A percentile compares a stretch with the other conserved stretches of the same genome.
phyloP scores from a whole-genome alignment of 176 grass and related monocot genomes.

The Bromus sterilis region DNA sequence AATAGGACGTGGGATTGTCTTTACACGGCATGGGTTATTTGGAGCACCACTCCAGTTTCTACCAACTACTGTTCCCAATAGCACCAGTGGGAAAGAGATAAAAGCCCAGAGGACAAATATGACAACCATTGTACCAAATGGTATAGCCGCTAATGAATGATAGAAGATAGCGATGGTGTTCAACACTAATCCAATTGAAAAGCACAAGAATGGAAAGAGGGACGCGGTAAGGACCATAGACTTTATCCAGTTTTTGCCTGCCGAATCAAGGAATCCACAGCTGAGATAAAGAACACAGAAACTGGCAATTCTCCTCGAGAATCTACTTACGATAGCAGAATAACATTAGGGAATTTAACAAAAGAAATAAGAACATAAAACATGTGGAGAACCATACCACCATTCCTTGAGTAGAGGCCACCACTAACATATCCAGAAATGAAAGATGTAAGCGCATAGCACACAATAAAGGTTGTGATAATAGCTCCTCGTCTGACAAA shows the following conservation, averaged over 20 bases:
- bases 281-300: not conserved
- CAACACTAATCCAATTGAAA: slow-evolving; percentile 76
- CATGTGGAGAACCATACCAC: slow-evolving; percentile 55
- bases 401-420: slow-evolving; percentile 91
- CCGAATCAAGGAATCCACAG: slow-evolving; percentile 32
- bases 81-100: slow-evolving; percentile 89
- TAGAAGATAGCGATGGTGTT: slow-evolving; percentile 99
- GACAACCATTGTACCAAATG: slow-evolving; percentile 96
- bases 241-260: slow-evolving; percentile 99
- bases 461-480: slow-evolving; percentile 95
- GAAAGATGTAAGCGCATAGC: slow-evolving; percentile 98
- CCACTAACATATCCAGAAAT: slow-evolving; percentile 99
- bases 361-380: not conserved
- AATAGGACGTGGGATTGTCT: slow-evolving; percentile 94
- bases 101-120: slow-evolving; percentile 97
- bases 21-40: slow-evolving; percentile 94
- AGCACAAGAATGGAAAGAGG: slow-evolving; percentile 94
- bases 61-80: slow-evolving; percentile 90
- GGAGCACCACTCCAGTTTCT: slow-evolving; percentile 98
- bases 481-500: slow-evolving; percentile 83
- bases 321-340: not conserved
- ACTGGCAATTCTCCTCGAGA: not conserved
- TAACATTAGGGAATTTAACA: not conserved
- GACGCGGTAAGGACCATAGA: slow-evolving; percentile 91
- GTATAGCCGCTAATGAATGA: slow-evolving; percentile 90